Evolutionary conservation across 2,329 filamentous ascomycete genomes (phyloP), one percentile per base, ranked within the genome.

Genomic region (Colletotrichum costaricense): DNA sequence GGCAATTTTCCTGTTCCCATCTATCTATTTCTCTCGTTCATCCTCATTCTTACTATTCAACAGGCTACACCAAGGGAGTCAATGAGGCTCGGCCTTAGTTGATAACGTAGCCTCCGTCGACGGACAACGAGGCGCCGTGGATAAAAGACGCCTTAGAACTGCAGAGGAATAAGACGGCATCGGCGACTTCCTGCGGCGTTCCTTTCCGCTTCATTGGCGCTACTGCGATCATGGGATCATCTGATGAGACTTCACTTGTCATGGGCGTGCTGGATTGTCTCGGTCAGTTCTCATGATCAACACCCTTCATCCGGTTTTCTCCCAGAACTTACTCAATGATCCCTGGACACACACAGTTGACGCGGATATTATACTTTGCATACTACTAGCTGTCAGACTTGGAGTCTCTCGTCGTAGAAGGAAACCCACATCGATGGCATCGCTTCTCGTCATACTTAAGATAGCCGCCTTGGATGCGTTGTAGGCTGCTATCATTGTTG

Each of bases 261-360:
- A 86, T 84, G 9, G 84, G 83, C 1, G 84, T 86, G n/a, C 79
- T 81, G 46, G 54, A 2, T 0, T 0, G 30, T 0, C 35, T 56
- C 24, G 59, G 58, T 56, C 24, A 38, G 22, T 1, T 19, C 14
- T 35, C 12, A 16, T 55, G n/a, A 11, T 26, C 52, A 55, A 16
- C 5, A 26, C 2, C 26, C 0, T n/a, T n/a, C 8, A 26, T 55
- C 4, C 8, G 59, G 26, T 7, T 3, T 9, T 9, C 3, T 5
- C 8, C 1, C 8, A 11, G 30, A 24, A 73, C 78, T 77, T 74
- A 82, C 82, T 82, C 82, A n/a, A 85, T 85, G 2, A 86, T 78
- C 22, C 86, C 85, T 2, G 84, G 85, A 69, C 85, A 87, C 16
- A 87, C 82, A 64, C 82, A 85, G 67, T 87, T 87, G 57, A 87